Evolutionary conservation across 768 basidiomycete species (phyloP).

Genomic region (Tylopilus plumbeoviolaceoides): DNA sequence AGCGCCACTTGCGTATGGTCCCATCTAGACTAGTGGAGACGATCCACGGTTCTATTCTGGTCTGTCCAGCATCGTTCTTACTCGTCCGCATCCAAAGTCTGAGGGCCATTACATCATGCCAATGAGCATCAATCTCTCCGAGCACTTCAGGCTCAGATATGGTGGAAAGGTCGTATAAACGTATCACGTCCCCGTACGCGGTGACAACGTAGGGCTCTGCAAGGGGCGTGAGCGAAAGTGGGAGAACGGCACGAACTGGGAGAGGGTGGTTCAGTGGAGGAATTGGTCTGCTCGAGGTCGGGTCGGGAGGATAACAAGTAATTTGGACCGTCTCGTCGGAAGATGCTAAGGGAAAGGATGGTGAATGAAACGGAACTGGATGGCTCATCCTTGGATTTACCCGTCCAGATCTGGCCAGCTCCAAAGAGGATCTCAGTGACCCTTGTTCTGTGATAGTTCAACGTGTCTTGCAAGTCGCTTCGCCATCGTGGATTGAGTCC

Average conservation of each 20-base stretch:
- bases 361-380: neutral
- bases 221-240: slow-evolving; percentile 59
- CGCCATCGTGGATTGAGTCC: slow-evolving; percentile 45
- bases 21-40: slow-evolving; percentile 82
- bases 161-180: slow-evolving; percentile 73
- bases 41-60: slow-evolving; percentile 72
- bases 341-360: slow-evolving; percentile 54
- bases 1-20: slow-evolving; percentile 82
- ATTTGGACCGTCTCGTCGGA: slow-evolving; percentile 82
- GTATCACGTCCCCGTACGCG: slow-evolving; percentile 79
- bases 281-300: slow-evolving; percentile 33
- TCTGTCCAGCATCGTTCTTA: slow-evolving; percentile 40
- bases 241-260: slow-evolving; percentile 71
- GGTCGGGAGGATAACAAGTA: slow-evolving; percentile 39
- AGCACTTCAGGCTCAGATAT: slow-evolving; percentile 66
- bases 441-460: slow-evolving; percentile 75
- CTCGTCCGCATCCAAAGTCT: slow-evolving; percentile 63
- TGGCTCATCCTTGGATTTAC: slow-evolving; percentile 36
- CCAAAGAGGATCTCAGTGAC: slow-evolving; percentile 70
- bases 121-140: slow-evolving; percentile 79
- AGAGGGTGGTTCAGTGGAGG: slow-evolving; percentile 56
- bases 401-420: slow-evolving; percentile 83
- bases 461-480: slow-evolving; percentile 48
- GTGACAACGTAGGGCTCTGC: slow-evolving; percentile 74
- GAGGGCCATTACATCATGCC: slow-evolving; percentile 81